Conservation (phyloP, 1,284 basidiomycete genomes). For the Termitomyces sp. region DNA sequence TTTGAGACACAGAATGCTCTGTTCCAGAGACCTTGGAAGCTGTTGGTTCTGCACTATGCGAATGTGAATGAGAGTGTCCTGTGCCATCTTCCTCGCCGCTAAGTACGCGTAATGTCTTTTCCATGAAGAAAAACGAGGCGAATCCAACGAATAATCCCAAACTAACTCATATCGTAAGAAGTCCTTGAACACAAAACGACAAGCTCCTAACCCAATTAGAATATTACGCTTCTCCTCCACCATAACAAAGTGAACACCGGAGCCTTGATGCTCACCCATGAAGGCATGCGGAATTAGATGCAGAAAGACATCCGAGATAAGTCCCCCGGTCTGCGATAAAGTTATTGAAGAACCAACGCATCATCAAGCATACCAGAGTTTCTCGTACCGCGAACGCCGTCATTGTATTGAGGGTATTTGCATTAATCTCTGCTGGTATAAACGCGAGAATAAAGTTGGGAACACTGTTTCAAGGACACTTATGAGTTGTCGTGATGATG, state of each 20-base stretch:
- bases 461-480: slow-evolving; percentile 45
- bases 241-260: slow-evolving; percentile 66
- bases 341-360: slow-evolving; percentile 5
- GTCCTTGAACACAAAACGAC: slow-evolving; percentile 8
- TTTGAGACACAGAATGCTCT: slow-evolving; percentile 26
- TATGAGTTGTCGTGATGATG: neutral
- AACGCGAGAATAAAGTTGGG: slow-evolving; percentile 90
- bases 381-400: slow-evolving; percentile 70
- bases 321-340: slow-evolving; percentile 67
- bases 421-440: slow-evolving; percentile 80
- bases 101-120: slow-evolving; percentile 82
- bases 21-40: slow-evolving; percentile 34
- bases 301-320: slow-evolving; percentile 86
- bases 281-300: slow-evolving; percentile 87
- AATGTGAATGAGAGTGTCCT: slow-evolving; percentile 56
- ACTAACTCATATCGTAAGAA: slow-evolving; percentile 33
- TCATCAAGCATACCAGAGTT: slow-evolving; percentile 12
- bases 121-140: slow-evolving; percentile 84
- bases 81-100: slow-evolving; percentile 52
- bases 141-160: slow-evolving; percentile 82
- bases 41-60: slow-evolving; percentile 37
- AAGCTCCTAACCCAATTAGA: slow-evolving; percentile 61
- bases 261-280: slow-evolving; percentile 77
- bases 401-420: slow-evolving; percentile 85
- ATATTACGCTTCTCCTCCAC: slow-evolving; percentile 89